Evolutionary conservation across 176 grass and related monocot genomes (phyloP).

Genomic region (Musa schizocarpa): DNA sequence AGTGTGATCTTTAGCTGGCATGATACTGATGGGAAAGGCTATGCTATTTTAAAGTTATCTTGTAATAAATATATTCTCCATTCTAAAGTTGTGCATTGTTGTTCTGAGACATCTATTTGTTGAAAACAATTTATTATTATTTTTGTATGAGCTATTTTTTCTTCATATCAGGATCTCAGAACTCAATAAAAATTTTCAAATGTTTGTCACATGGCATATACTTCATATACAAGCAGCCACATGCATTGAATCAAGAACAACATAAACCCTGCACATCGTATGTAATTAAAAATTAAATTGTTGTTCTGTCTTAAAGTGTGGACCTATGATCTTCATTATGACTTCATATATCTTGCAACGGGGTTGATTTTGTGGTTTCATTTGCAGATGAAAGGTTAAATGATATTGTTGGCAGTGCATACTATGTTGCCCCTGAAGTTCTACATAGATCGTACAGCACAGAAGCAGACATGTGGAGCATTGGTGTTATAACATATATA

Average conservation of each 20-base stretch:
- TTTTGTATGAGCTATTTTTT: too few species aligned
- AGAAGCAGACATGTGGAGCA: constrained; percentile 98
- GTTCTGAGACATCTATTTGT: too few species aligned
- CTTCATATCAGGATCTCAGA: too few species aligned
- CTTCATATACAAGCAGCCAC: background rate
- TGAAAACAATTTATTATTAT: too few species aligned
- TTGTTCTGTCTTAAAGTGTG: background rate
- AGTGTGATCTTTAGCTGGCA: too few species aligned
- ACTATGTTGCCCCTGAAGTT: constrained; percentile 98
- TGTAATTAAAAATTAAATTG: too few species aligned
- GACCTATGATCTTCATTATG: background rate
- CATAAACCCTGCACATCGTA: too few species aligned
- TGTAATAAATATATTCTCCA: too few species aligned
- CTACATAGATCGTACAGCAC: constrained; percentile 91
- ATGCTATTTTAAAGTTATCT: too few species aligned
- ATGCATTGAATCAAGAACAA: too few species aligned
- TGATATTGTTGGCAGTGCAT: constrained; percentile 99
- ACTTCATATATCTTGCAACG: background rate
- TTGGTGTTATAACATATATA: constrained; percentile 96
- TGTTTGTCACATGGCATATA: background rate
- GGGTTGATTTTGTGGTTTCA: background rate
- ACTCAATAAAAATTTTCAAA: background rate
- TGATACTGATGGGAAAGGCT: too few species aligned
- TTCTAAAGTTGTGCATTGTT: too few species aligned
- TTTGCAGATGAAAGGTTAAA: constrained; percentile 94